Conservation (phyloP, 2,329 filamentous ascomycete genomes). For the Pestalotiopsis sp. region DNA sequence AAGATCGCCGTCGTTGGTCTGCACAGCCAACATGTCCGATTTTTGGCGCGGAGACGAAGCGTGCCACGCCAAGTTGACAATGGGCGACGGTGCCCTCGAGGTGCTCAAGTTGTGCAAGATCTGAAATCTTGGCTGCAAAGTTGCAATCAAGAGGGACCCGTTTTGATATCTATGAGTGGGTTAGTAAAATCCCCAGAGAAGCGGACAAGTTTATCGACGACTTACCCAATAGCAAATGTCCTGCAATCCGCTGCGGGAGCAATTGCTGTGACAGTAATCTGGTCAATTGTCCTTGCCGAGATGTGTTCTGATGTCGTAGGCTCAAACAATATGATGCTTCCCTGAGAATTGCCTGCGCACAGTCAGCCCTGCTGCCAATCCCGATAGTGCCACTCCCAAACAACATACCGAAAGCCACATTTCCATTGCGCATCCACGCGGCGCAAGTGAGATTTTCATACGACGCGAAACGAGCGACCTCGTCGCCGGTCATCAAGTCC, state of each 20-base stretch:
- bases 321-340: conserved; percentile 93
- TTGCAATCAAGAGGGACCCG: conserved; percentile 88
- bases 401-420: conserved; percentile 87
- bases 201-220: background rate
- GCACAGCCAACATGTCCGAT: conserved; percentile 95
- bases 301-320: conserved; percentile 91
- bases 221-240: conserved; percentile 93
- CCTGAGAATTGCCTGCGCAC: conserved; percentile 79
- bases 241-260: conserved; percentile 88
- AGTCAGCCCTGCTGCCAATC: conserved; percentile 24
- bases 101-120: conserved; percentile 92
- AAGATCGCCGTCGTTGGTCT: conserved; percentile 88
- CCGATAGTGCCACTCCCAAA: background rate
- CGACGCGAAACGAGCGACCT: conserved; percentile 88
- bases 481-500: conserved; percentile 90
- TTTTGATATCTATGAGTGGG: conserved; percentile 75
- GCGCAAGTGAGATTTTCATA: conserved; percentile 86
- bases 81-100: conserved; percentile 80
- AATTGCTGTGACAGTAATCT: conserved; percentile 91
- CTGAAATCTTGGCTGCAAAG: conserved; percentile 87
- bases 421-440: conserved; percentile 95
- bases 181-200: background rate
- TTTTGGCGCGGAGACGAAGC: conserved; percentile 94
- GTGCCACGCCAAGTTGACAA: conserved; percentile 90
- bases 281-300: conserved; percentile 84